Evolutionary conservation across 164 flowering plant species (phyloP).

Genomic region (Magnolia officinalis): DNA sequence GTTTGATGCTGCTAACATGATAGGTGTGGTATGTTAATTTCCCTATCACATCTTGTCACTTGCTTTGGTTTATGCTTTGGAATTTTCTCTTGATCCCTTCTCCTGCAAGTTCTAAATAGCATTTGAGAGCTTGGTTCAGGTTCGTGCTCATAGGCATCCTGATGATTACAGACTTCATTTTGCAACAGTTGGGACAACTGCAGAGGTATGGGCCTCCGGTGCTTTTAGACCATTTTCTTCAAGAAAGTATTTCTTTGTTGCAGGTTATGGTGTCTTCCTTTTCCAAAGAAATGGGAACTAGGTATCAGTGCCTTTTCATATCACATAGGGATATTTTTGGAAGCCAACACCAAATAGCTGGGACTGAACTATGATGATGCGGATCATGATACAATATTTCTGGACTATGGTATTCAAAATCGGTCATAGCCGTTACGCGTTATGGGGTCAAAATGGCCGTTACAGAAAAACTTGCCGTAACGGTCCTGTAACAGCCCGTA

Average conservation of each 20-base stretch:
- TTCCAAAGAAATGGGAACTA: background rate
- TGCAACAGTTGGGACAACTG: conserved; percentile 79
- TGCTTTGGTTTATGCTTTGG: conserved; percentile 1
- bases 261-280: background rate
- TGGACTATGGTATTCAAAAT: background rate
- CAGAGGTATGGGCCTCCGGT: conserved; percentile 54
- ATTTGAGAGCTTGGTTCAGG: conserved; percentile 36
- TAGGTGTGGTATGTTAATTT: conserved; percentile 81
- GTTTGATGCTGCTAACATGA: conserved; percentile 57
- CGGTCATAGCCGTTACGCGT: too few relatives aligned
- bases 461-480: too few relatives aligned
- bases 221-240: background rate
- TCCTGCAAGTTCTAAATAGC: background rate
- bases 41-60: background rate
- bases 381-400: background rate
- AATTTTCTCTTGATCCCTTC: background rate
- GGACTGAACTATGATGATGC: too few relatives aligned
- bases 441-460: too few relatives aligned
- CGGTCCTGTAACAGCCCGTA: too few relatives aligned
- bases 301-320: too few relatives aligned
- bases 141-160: conserved; percentile 41
- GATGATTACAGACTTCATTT: conserved; percentile 32
- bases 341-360: too few relatives aligned
- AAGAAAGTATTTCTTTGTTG: background rate
- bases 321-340: too few relatives aligned